Evolutionary conservation across 345 rosid genomes (phyloP).

Genomic region (Brassica nigra): DNA sequence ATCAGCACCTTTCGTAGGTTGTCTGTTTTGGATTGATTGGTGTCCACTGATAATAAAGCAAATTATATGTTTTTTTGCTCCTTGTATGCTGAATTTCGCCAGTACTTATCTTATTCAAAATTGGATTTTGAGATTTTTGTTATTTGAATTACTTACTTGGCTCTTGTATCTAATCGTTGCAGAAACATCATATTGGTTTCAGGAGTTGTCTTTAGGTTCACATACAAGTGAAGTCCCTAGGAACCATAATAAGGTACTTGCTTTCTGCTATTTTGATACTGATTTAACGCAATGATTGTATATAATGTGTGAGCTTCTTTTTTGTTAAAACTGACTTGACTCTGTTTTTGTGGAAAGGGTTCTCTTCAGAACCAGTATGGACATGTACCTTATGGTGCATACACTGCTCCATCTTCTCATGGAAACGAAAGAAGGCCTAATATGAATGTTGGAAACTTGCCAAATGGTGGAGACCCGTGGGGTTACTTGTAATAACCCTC

Average conservation of each 20-base stretch:
- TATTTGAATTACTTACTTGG: not conserved
- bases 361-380: conserved; percentile 47
- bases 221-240: conserved; percentile 49
- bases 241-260: conserved; percentile 47
- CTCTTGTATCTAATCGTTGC: conserved; percentile 17
- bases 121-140: conserved; percentile 17
- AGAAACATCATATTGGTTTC: conserved; percentile 63
- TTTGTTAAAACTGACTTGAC: conserved; percentile 36
- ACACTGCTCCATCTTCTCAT: conserved; percentile 40
- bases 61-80: not conserved
- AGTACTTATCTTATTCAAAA: not conserved
- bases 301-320: not conserved
- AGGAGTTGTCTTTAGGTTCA: conserved; percentile 60
- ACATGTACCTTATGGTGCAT: conserved; percentile 51
- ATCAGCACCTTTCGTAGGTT: not conserved
- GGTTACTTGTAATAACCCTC: conserved; percentile 28
- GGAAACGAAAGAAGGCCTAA: conserved; percentile 29
- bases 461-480: conserved; percentile 45
- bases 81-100: conserved; percentile 12
- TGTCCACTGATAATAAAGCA: not conserved
- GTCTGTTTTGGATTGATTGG: not conserved
- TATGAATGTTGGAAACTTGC: conserved; percentile 26
- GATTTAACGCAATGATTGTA: not conserved
- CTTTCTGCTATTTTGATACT: not conserved
- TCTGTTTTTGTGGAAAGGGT: conserved; percentile 45